These are phyloP conservation scores for Parsonsia alboflavescens DNA, from an alignment of 257 asterid species.

Conservation along the genomic window DNA sequence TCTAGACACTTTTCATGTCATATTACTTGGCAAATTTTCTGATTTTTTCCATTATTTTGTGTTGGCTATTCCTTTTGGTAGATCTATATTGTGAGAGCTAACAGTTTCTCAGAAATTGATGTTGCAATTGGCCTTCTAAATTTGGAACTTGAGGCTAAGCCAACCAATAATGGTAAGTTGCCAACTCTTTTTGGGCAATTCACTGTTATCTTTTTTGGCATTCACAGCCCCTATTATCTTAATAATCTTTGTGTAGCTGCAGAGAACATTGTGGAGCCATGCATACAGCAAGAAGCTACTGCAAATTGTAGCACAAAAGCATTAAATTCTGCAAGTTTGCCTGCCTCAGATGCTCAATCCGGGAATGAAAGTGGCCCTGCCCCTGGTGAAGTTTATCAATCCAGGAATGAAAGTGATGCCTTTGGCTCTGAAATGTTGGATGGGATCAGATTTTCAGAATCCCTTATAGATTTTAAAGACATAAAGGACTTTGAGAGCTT, in stretches of 20 bases:
- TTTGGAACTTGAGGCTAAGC: constrained; percentile 28
- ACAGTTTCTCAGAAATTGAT: constrained; percentile 40
- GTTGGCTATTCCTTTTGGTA: constrained; percentile 18
- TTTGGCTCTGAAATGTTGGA: constrained; percentile 26
- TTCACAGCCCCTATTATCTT: not conserved
- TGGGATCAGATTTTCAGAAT: constrained; percentile 26
- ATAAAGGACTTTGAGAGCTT: constrained; percentile 43
- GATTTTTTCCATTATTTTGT: not conserved
- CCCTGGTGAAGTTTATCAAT: not conserved
- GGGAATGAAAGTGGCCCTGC: not conserved
- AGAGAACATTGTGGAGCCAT: constrained; percentile 12
- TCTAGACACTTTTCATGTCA: not conserved
- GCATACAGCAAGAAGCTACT: constrained; percentile 9
- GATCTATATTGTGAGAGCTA: constrained; percentile 52
- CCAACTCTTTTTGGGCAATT: not conserved
- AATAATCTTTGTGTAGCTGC: constrained; percentile 12
- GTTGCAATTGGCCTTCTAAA: constrained; percentile 34
- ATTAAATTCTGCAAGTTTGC: constrained; percentile 10
- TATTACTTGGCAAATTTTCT: not conserved
- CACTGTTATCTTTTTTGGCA: not conserved
- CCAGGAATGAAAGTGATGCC: constrained; percentile 12
- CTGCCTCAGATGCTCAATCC: constrained; percentile 5
- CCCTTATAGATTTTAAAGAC: constrained; percentile 28
- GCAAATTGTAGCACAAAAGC: constrained; percentile 17
- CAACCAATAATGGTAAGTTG: constrained; percentile 22